Evolutionary conservation across 148 eudicot species (phyloP).

Genomic region (Nyssa sinensis): DNA sequence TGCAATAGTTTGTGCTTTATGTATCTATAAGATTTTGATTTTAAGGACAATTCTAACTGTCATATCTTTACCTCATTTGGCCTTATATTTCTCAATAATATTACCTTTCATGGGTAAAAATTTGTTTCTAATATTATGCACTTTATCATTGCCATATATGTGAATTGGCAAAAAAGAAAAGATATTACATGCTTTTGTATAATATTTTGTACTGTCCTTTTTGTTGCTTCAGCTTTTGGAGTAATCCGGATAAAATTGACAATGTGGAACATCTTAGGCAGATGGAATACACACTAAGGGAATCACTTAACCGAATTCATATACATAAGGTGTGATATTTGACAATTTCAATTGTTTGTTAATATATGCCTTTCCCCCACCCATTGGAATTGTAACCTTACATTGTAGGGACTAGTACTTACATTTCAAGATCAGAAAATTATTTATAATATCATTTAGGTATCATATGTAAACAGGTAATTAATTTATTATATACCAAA

Average conservation of each 20-base stretch:
- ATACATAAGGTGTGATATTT: conserved; percentile 62
- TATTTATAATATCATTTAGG: neutral
- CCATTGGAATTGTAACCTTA: neutral
- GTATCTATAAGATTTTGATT: neutral
- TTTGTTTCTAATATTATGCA: neutral
- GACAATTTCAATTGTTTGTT: neutral
- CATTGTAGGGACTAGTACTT: neutral
- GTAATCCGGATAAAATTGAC: conserved; percentile 75
- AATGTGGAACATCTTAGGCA: conserved; percentile 70
- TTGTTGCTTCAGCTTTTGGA: conserved; percentile 66
- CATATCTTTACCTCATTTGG: neutral
- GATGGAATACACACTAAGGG: conserved; percentile 79
- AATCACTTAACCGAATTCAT: conserved; percentile 61
- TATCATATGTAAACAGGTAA: neutral
- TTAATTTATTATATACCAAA: neutral
- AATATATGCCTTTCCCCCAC: neutral
- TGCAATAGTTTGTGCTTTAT: neutral
- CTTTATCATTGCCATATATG: too few species aligned
- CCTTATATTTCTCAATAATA: neutral
- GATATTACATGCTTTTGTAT: neutral
- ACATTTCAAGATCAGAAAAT: neutral
- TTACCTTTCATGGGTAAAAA: neutral
- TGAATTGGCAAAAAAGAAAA: conserved; percentile 1
- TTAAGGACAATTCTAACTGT: neutral
- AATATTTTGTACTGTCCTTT: neutral